These are phyloP conservation scores for Ceratobasidium papillatum DNA, from an alignment of 1,284 basidiomycete species.

Conservation along the genomic window DNA sequence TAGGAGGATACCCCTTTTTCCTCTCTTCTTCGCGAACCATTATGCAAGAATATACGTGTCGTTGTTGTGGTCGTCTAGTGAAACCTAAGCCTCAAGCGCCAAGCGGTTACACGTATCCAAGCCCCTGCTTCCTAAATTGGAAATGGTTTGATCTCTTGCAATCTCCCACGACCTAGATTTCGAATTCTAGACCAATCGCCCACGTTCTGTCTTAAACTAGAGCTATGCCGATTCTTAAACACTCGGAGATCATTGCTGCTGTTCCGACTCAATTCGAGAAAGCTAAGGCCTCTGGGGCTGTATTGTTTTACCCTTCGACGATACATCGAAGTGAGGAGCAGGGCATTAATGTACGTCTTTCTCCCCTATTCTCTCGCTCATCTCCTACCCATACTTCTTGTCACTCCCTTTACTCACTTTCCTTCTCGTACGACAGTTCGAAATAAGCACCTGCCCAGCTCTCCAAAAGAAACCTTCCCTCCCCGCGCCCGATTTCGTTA, in stretches of 20 bases:
- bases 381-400: conserved; percentile 8
- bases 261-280: conserved; percentile 67
- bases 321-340: conserved; percentile 66
- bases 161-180: conserved; percentile 19
- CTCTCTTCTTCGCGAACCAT: background rate
- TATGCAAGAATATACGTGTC: background rate
- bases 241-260: conserved; percentile 62
- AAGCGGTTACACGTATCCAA: conserved; percentile 1
- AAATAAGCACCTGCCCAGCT: conserved; percentile 82
- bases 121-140: background rate
- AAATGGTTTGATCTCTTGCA: background rate
- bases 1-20: background rate
- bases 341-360: conserved; percentile 64
- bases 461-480: conserved; percentile 75
- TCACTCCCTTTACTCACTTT: no score
- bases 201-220: background rate
- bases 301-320: conserved; percentile 80
- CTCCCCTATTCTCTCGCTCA: background rate
- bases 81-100: background rate
- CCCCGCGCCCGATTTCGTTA: conserved; percentile 58
- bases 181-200: background rate
- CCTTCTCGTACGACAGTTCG: conserved; percentile 79
- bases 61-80: background rate
- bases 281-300: conserved; percentile 71
- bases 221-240: conserved; percentile 22